Evolutionary conservation across 1,284 basidiomycete species (phyloP).

Genomic region (Ceratobasidium theobromae): DNA sequence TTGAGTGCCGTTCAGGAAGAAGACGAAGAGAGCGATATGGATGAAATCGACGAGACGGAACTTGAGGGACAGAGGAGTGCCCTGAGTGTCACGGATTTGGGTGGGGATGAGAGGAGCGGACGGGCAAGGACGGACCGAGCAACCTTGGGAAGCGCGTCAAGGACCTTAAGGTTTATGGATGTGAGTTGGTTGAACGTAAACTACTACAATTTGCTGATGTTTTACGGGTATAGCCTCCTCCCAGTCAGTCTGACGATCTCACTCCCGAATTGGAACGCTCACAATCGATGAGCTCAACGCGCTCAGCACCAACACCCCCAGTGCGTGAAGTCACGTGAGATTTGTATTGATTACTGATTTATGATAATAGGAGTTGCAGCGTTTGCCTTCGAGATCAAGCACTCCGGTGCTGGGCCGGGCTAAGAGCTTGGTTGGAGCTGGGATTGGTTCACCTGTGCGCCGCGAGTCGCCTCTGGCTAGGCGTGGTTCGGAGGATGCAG

Average conservation of each 20-base stretch:
- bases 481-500: slow-evolving; percentile 10
- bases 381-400: slow-evolving; percentile 6
- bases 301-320: not conserved
- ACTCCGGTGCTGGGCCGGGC: slow-evolving; percentile 4
- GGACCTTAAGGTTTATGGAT: slow-evolving; percentile 20
- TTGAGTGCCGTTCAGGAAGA: slow-evolving; percentile 33
- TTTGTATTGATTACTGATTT: not conserved
- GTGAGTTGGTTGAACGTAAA: not conserved
- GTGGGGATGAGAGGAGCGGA: slow-evolving; percentile 12
- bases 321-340: not conserved
- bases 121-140: slow-evolving; percentile 9
- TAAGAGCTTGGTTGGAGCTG: not conserved
- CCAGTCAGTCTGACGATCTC: slow-evolving; percentile 3
- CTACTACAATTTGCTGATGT: no score
- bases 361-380: not conserved
- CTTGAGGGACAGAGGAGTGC: slow-evolving; percentile 59
- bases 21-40: slow-evolving; percentile 47
- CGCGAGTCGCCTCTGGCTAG: not conserved
- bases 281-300: not conserved
- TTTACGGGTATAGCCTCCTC: not conserved
- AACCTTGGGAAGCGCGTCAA: not conserved
- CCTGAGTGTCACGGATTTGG: slow-evolving; percentile 41
- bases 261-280: slow-evolving; percentile 15
- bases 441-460: not conserved
- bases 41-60: slow-evolving; percentile 58